Percentiles rank a stretch among this genome's conserved stretches.
phyloP scores from a whole-genome alignment of 2,329 filamentous ascomycete species.

The Alternaria rosae region DNA sequence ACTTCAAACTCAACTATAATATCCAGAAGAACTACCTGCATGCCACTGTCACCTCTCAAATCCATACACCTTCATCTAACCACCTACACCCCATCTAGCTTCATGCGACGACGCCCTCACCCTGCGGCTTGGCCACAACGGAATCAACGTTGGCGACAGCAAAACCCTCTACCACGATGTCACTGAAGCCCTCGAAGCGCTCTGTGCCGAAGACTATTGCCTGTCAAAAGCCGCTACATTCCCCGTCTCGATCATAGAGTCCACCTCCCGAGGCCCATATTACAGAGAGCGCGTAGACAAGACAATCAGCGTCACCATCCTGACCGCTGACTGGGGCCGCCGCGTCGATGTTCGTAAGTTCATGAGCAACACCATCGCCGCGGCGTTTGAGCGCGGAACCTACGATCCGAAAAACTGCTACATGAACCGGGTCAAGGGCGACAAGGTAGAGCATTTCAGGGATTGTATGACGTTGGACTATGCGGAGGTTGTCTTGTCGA shows the following conservation, averaged over 20 bases:
- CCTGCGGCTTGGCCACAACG: not conserved
- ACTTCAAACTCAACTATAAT: too few species aligned
- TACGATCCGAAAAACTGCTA: not conserved
- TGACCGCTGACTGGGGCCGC: not conserved
- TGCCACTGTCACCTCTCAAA: too few species aligned
- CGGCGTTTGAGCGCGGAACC: not conserved
- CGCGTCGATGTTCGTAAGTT: not conserved
- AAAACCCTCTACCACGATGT: not conserved
- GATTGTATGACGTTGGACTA: not conserved
- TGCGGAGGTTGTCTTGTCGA: not conserved
- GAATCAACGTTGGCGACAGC: not conserved
- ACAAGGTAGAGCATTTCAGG: not conserved
- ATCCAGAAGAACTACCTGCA: not conserved
- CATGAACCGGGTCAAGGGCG: not conserved
- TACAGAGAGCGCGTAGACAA: not conserved
- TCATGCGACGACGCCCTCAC: not conserved
- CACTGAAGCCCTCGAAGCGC: not conserved
- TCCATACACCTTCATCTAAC: too few species aligned
- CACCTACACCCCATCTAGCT: too few species aligned
- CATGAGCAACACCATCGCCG: not conserved
- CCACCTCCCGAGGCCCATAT: not conserved
- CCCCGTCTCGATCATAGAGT: not conserved
- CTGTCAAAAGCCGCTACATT: not conserved
- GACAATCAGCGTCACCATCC: not conserved
- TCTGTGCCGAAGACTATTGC: not conserved